Evolutionary conservation across 2,329 filamentous ascomycete genomes (phyloP), one percentile per base, ranked within the genome.

Genomic region (Byssochlamys sp.): DNA sequence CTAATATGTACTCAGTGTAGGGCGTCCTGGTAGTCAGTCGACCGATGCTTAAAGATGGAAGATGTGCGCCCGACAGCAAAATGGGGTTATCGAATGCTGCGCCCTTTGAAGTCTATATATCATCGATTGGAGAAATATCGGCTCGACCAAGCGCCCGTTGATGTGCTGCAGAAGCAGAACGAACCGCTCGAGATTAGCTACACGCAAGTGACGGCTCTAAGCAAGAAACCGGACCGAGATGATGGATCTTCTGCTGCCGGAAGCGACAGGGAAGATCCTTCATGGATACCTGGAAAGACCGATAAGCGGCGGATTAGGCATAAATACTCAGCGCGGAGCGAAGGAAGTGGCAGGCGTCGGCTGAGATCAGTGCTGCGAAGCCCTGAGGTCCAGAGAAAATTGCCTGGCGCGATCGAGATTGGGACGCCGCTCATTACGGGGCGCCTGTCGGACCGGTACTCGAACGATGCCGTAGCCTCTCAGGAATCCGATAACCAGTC

Each of bases 51-150:
- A 24, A 51, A 51, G 27, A 74, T 74, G 71, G 69, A 72, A 53
- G 70, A 74, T 57, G 59, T 73, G 52, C 69, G 69, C 58, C 65
- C 70, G 49, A 76, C 72, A 6, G 71, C 73, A 54, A 72, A 67
- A 71, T 76, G 74, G 74, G 73, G 72, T 56, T 74, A 75, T 58
- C 72, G 74, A 62, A 70, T 75, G 58, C 62, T 78, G 56, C 72
- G 74, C 58, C 75, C 75, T 31, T 64, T 78, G 56, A 69, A 67
- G 19, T 73, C 73, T 19, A 66, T 75, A 53, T 69, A 74, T 57
- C 67, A 71, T 54, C 71, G 73, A 54, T 63, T 77, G 31, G 72
- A 73, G 58, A 75, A 74, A 59, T 70, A 76, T 57, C 66, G 73
- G 58, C 70, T 73, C 53, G 69, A 64, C 10, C 60, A 67, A 25